Percentiles rank a stretch among this genome's conserved stretches.
phyloP scores from a whole-genome alignment of 495 filamentous ascomycete species.

The Aspergillus heteromorphus region DNA sequence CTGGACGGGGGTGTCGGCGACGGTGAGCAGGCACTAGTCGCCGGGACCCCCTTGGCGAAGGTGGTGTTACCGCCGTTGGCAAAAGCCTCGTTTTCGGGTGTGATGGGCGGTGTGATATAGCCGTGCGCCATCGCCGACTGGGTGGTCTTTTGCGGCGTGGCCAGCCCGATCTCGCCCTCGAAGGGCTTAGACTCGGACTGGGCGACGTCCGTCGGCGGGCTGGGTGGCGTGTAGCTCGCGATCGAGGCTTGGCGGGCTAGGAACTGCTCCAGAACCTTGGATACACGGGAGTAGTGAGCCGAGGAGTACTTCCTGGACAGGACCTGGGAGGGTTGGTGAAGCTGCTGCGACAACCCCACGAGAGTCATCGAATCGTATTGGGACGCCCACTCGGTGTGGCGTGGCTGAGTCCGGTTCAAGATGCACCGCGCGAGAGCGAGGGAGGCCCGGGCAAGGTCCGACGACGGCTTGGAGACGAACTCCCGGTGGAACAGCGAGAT shows the following conservation, averaged over 20 bases:
- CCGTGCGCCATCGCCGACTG: slow-evolving; percentile 65
- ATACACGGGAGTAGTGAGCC: slow-evolving; percentile 73
- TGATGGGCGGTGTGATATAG: slow-evolving; percentile 92
- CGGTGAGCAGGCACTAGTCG: slow-evolving; percentile 30
- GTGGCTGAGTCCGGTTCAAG: slow-evolving; percentile 69
- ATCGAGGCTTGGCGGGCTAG: slow-evolving; percentile 76
- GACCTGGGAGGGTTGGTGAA: slow-evolving; percentile 81
- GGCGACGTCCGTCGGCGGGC: slow-evolving; percentile 60
- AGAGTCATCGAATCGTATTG: slow-evolving; percentile 74
- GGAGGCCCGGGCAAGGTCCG: slow-evolving; percentile 82
- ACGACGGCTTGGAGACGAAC: slow-evolving; percentile 85
- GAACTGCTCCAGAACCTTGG: slow-evolving; percentile 77
- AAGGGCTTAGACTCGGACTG: slow-evolving; percentile 50
- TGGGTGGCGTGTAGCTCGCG: slow-evolving; percentile 61
- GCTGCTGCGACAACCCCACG: slow-evolving; percentile 75
- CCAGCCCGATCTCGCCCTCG: slow-evolving; percentile 49
- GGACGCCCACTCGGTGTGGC: slow-evolving; percentile 71
- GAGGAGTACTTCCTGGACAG: slow-evolving; percentile 84
- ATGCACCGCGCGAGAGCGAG: slow-evolving; percentile 84
- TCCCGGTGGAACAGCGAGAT: slow-evolving; percentile 94
- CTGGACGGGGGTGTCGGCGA: slow-evolving; percentile 36
- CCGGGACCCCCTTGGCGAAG: slow-evolving; percentile 21
- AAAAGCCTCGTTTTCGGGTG: slow-evolving; percentile 74
- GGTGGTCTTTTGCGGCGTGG: slow-evolving; percentile 81
- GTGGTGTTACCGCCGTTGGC: slow-evolving; percentile 27